These are phyloP conservation scores for Tothia fuscella DNA, from an alignment of 2,329 filamentous ascomycete species.

Conservation along the genomic window DNA sequence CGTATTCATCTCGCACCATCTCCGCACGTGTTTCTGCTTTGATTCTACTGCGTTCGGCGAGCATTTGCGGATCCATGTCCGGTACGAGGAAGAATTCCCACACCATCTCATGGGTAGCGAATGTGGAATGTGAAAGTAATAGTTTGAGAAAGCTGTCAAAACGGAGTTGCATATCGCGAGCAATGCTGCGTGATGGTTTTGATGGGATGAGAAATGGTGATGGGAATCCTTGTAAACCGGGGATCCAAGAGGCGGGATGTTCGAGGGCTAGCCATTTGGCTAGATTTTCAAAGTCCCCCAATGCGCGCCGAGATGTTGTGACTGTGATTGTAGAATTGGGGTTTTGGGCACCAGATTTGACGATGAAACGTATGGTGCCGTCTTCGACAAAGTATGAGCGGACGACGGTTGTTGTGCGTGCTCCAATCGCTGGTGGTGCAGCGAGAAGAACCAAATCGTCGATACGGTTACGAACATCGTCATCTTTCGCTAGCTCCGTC, in stretches of 20 bases:
- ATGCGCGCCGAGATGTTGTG: constrained; percentile 80
- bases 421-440: constrained; percentile 57
- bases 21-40: constrained; percentile 78
- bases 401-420: constrained; percentile 82
- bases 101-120: constrained; percentile 89
- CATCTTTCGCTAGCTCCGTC: constrained; percentile 93
- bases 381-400: constrained; percentile 96
- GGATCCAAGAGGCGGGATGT: constrained; percentile 92
- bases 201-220: constrained; percentile 90
- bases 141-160: constrained; percentile 83
- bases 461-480: constrained; percentile 91
- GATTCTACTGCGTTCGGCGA: constrained; percentile 73
- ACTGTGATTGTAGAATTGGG: constrained; percentile 75
- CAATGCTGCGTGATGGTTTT: constrained; percentile 72
- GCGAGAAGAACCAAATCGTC: constrained; percentile 78
- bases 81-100: constrained; percentile 99
- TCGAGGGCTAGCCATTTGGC: constrained; percentile 73
- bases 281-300: constrained; percentile 84
- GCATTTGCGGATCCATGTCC: constrained; percentile 80
- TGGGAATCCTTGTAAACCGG: constrained; percentile 47
- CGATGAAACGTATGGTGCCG: constrained; percentile 77
- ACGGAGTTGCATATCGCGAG: constrained; percentile 77
- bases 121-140: constrained; percentile 78
- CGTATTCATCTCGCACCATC: constrained; percentile 77
- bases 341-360: constrained; percentile 89